Conservation (phyloP, 2,329 filamentous ascomycete genomes). For the Ophiobolus disseminans region DNA sequence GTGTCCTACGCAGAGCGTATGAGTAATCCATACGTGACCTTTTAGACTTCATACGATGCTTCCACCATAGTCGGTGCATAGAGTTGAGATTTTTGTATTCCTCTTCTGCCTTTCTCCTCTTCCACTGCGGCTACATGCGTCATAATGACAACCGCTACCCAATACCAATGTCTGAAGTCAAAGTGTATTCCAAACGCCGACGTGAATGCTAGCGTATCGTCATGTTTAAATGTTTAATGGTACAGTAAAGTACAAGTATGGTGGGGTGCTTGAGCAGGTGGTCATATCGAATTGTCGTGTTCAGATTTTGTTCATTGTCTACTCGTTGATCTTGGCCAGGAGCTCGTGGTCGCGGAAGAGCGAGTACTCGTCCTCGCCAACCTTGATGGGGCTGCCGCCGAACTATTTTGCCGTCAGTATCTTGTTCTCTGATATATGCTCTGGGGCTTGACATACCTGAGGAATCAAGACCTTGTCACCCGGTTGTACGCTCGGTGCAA, state of each 20-base stretch:
- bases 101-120: slow-evolving; percentile 14
- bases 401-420: slow-evolving; percentile 66
- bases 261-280: not conserved
- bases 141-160: slow-evolving; percentile 17
- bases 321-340: slow-evolving; percentile 99
- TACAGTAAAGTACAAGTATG: slow-evolving; percentile 38
- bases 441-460: slow-evolving; percentile 66
- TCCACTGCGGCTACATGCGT: slow-evolving; percentile 23
- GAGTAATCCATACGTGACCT: not conserved
- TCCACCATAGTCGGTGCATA: not conserved
- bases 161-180: slow-evolving; percentile 27
- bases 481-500: slow-evolving; percentile 79
- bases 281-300: not conserved
- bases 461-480: slow-evolving; percentile 97
- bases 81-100: slow-evolving; percentile 29
- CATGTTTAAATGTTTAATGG: slow-evolving; percentile 25
- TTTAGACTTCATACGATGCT: not conserved
- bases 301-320: slow-evolving; percentile 39
- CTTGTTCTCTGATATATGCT: not conserved
- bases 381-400: slow-evolving; percentile 93
- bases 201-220: slow-evolving; percentile 38
- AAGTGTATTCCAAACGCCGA: slow-evolving; percentile 37
- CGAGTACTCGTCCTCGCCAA: slow-evolving; percentile 94
- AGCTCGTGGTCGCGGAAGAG: slow-evolving; percentile 98
- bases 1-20: not conserved